Percentiles rank a stretch among this genome's conserved stretches.
Conservation (phyloP, 2,329 filamentous ascomycete genomes). For the Pestalotiopsis fici region DNA sequence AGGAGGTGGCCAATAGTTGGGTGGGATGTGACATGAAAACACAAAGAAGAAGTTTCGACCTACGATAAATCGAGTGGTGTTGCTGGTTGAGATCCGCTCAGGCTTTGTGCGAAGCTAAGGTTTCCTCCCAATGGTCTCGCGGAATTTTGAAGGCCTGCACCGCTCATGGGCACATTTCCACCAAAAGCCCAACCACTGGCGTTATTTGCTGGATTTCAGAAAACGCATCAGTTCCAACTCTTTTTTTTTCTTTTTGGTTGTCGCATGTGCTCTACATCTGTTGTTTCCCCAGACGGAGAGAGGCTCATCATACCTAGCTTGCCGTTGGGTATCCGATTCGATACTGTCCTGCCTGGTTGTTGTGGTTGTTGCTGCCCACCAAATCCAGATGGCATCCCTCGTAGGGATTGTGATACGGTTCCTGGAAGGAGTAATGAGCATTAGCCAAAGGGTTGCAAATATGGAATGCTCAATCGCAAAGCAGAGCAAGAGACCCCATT, state of each 20-base stretch:
- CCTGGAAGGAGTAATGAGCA: conserved; percentile 38
- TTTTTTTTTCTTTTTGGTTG: too few relatives aligned
- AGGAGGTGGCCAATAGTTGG: neutral
- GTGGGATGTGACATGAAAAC: neutral
- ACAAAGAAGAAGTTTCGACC: conserved; percentile 35
- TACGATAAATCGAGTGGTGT: conserved; percentile 67
- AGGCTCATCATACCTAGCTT: conserved; percentile 59
- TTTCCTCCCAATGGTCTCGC: conserved; percentile 58
- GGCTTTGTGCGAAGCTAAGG: conserved; percentile 67
- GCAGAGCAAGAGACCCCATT: neutral
- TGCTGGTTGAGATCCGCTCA: conserved; percentile 62
- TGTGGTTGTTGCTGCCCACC: conserved; percentile 57
- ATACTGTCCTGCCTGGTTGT: conserved; percentile 53
- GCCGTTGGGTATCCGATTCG: conserved; percentile 64
- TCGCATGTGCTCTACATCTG: conserved; percentile 4
- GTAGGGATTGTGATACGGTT: conserved; percentile 62
- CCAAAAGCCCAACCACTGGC: conserved; percentile 64
- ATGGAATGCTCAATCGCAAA: neutral
- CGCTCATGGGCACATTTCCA: conserved; percentile 61
- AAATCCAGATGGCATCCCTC: conserved; percentile 63
- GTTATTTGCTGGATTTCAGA: conserved; percentile 42
- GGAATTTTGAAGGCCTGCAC: conserved; percentile 53
- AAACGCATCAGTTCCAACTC: conserved; percentile 24
- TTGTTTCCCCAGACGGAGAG: neutral
- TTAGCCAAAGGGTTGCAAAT: conserved; percentile 29